Evolutionary conservation across 1,139 yeast species (phyloP).

Genomic region (Pneumocystis wakefieldiae): DNA sequence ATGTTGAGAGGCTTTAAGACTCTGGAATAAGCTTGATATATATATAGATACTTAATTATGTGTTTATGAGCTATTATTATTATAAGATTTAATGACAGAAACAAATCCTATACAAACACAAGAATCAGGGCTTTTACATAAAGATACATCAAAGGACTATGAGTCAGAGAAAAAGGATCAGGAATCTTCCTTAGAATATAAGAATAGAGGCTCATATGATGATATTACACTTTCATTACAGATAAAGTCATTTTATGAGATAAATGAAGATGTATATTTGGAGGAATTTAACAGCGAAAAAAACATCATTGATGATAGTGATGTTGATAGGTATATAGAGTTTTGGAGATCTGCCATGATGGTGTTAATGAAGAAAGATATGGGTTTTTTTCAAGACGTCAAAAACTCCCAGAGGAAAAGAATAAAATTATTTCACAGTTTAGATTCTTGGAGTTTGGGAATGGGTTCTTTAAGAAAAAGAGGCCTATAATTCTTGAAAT

Average conservation of each 20-base stretch:
- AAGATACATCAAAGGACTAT: neutral
- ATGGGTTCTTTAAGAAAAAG: neutral
- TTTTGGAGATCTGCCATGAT: neutral
- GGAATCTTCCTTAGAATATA: neutral
- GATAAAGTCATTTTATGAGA: neutral
- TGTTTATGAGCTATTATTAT: neutral
- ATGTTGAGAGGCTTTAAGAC: too few relatives aligned
- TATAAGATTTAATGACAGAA: neutral
- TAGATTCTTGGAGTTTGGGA: neutral
- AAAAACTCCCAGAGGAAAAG: neutral
- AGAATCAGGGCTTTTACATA: too few relatives aligned
- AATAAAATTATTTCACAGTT: neutral
- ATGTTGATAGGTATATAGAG: neutral
- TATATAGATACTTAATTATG: too few relatives aligned
- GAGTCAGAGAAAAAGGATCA: neutral
- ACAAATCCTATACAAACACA: too few relatives aligned
- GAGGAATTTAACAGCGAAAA: neutral
- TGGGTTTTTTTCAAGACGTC: neutral
- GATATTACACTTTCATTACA: neutral
- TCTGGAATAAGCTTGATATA: too few relatives aligned
- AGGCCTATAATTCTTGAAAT: neutral
- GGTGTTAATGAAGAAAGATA: neutral
- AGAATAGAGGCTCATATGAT: neutral
- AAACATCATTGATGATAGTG: neutral
- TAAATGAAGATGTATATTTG: neutral